phyloP scores from a whole-genome alignment of 768 basidiomycete genomes.

The Rickenella mellea region DNA sequence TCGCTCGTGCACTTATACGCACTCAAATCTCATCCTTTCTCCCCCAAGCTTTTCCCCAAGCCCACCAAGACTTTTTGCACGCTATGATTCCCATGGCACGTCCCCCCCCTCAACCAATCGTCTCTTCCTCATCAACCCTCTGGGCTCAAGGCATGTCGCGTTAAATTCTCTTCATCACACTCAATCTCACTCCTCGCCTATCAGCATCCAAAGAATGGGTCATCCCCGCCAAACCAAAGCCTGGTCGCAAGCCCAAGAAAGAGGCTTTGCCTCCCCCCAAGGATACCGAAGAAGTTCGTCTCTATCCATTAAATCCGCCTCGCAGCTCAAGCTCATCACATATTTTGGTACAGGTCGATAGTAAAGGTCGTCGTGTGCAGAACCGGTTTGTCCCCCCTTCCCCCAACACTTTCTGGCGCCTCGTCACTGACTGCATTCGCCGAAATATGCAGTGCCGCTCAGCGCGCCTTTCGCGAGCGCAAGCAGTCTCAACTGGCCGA shows the following conservation, averaged over 20 bases:
- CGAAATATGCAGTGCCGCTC: conserved; percentile 54
- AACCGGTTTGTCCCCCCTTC: conserved; percentile 44
- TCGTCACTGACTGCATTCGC: conserved; percentile 4
- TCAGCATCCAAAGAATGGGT: conserved; percentile 87
- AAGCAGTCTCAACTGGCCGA: conserved; percentile 85
- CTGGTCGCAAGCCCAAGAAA: conserved; percentile 82
- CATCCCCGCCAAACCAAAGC: conserved; percentile 78
- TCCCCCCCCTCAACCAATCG: conserved; percentile 20
- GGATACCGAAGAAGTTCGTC: conserved; percentile 42
- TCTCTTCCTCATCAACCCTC: conserved; percentile 45
- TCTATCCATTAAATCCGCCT: conserved; percentile 4
- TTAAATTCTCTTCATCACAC: conserved; percentile 5
- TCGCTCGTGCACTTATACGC: background rate
- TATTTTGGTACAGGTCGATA: conserved; percentile 29
- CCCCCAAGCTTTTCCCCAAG: background rate
- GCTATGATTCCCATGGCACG: conserved; percentile 12
- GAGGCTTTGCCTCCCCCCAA: conserved; percentile 31
- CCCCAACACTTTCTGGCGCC: conserved; percentile 1
- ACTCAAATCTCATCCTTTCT: background rate
- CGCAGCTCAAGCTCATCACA: conserved; percentile 2
- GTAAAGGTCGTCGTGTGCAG: conserved; percentile 63
- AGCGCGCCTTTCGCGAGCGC: conserved; percentile 83
- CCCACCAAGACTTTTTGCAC: background rate
- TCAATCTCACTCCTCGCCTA: conserved; percentile 6
- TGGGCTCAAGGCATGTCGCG: conserved; percentile 62